A percentile compares a stretch with the other conserved stretches of the same genome.
phyloP scores from a whole-genome alignment of 495 filamentous ascomycete genomes.

The Aspergillus hancockii region DNA sequence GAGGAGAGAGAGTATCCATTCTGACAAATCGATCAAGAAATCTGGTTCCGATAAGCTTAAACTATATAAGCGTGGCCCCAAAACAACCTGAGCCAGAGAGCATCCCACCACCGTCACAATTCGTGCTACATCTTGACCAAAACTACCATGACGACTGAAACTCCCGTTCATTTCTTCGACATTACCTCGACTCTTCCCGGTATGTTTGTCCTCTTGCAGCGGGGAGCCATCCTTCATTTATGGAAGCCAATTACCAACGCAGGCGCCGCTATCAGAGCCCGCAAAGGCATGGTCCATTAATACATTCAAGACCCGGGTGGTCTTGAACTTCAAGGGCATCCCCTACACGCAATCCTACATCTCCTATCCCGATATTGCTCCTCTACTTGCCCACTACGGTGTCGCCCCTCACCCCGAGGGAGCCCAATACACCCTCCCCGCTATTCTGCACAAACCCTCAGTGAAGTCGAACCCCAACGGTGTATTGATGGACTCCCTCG shows the following conservation, averaged over 20 bases:
- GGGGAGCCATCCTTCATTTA: not conserved
- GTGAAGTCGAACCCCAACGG: constrained; percentile 28
- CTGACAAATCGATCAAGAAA: not conserved
- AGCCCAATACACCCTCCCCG: constrained; percentile 38
- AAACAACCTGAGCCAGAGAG: too few species aligned
- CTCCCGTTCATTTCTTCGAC: constrained; percentile 44
- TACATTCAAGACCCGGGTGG: constrained; percentile 38
- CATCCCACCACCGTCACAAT: not conserved
- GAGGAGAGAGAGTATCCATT: not conserved
- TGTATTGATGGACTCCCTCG: constrained; percentile 40
- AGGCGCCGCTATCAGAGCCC: constrained; percentile 23
- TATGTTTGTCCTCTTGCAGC: constrained; percentile 6
- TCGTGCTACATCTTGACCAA: not conserved
- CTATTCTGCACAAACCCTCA: constrained; percentile 33
- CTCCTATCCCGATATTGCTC: constrained; percentile 44
- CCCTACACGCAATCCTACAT: constrained; percentile 44
- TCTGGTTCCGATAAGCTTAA: not conserved
- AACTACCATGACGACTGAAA: constrained; percentile 27
- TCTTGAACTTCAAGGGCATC: constrained; percentile 44
- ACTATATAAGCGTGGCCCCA: not conserved
- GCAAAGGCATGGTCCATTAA: constrained; percentile 44
- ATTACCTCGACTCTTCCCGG: constrained; percentile 35
- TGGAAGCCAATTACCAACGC: constrained; percentile 4
- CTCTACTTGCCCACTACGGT: constrained; percentile 27
- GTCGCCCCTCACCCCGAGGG: constrained; percentile 27